Evolutionary conservation across 371 early-diverging fungal genomes (phyloP).

Genomic region (Mortierella sp.): DNA sequence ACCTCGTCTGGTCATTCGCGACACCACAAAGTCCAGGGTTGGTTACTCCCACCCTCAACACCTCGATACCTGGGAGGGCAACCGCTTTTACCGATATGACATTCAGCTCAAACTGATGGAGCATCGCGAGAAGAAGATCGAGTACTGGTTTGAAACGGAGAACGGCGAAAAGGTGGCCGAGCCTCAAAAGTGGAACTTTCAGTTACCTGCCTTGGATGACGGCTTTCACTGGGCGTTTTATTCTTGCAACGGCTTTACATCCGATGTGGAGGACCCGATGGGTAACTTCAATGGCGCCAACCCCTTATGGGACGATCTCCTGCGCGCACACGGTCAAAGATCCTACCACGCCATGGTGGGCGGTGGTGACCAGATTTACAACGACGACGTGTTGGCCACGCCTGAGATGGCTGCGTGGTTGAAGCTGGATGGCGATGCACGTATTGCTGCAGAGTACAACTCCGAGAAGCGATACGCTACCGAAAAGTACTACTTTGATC

Average conservation of each 20-base stretch:
- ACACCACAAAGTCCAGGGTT: constrained; percentile 38
- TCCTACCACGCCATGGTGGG: constrained; percentile 86
- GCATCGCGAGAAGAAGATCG: constrained; percentile 46
- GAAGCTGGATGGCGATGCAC: constrained; percentile 55
- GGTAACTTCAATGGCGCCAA: constrained; percentile 66
- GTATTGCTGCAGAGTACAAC: constrained; percentile 61
- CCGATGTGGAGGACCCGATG: constrained; percentile 42
- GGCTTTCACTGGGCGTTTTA: constrained; percentile 51
- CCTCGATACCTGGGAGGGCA: constrained; percentile 45
- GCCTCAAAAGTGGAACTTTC: constrained; percentile 50
- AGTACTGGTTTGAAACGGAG: constrained; percentile 52
- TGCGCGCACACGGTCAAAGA: constrained; percentile 64
- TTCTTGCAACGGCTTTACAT: constrained; percentile 52
- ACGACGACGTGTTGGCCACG: constrained; percentile 68
- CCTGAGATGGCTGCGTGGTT: constrained; percentile 72
- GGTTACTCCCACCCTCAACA: constrained; percentile 27
- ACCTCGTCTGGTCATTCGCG: constrained; percentile 42
- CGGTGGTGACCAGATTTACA: constrained; percentile 90
- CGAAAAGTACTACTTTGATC: constrained; percentile 79
- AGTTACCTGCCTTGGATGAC: constrained; percentile 49
- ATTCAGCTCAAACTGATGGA: constrained; percentile 34
- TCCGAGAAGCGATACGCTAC: constrained; percentile 65
- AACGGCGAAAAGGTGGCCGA: constrained; percentile 15
- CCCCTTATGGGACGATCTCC: constrained; percentile 83
- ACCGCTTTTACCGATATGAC: constrained; percentile 46